A percentile compares a stretch with the other conserved stretches of the same genome.
Evolutionary conservation across 345 rosid species (phyloP).

Genomic region (Pistacia atlantica): DNA sequence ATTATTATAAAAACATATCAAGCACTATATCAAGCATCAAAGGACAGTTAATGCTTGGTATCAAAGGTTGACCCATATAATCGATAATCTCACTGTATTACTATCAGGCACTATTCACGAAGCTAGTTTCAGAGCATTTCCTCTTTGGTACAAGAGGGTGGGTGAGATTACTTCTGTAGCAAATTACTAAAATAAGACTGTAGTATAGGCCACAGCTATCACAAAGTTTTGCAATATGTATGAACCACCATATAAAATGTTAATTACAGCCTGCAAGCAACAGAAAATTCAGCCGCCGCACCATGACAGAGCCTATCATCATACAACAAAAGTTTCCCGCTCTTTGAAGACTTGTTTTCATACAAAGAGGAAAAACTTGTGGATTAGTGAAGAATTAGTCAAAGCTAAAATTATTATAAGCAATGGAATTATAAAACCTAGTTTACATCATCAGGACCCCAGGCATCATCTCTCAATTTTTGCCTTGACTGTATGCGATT

Average conservation of each 20-base stretch:
- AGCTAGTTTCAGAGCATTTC: neutral
- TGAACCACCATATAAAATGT: neutral
- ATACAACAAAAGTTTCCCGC: neutral
- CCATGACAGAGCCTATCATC: too few relatives aligned
- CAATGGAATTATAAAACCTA: neutral
- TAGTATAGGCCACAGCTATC: too few relatives aligned
- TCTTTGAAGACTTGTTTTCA: neutral
- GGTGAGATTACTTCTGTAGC: neutral
- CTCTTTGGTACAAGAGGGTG: neutral
- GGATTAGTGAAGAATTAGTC: neutral
- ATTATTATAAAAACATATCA: too few relatives aligned
- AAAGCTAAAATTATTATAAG: neutral
- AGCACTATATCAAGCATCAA: too few relatives aligned
- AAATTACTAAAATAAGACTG: neutral
- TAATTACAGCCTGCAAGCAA: neutral
- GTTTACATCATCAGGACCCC: conserved; percentile 64
- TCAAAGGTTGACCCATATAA: too few relatives aligned
- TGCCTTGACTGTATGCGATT: conserved; percentile 75
- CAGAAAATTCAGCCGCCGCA: neutral
- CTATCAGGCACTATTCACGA: too few relatives aligned
- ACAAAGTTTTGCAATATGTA: neutral
- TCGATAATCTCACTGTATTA: too few relatives aligned
- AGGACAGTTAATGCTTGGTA: too few relatives aligned
- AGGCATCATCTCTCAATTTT: conserved; percentile 79
- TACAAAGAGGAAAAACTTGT: neutral